A percentile compares a stretch with the other conserved stretches of the same genome.
These are phyloP conservation scores for Lachnellula suecica DNA, from an alignment of 2,329 filamentous ascomycete genomes.

Conservation along the genomic window DNA sequence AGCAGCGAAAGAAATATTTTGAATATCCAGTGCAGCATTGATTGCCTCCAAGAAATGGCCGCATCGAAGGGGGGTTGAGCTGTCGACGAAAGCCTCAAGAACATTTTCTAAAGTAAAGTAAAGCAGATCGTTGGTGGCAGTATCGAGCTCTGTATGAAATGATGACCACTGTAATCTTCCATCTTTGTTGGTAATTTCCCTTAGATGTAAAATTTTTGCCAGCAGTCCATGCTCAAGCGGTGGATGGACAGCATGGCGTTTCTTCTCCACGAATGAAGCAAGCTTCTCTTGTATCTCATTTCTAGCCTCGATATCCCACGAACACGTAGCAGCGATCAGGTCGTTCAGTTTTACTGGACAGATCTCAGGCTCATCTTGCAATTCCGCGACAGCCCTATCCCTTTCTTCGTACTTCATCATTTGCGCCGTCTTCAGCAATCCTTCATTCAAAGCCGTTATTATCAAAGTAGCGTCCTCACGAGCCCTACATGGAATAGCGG, in stretches of 20 bases:
- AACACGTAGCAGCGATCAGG: neutral
- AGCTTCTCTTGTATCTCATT: neutral
- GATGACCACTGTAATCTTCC: no score
- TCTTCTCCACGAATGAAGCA: neutral
- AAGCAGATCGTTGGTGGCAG: neutral
- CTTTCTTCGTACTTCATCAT: conserved; percentile 6
- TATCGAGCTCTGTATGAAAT: no score
- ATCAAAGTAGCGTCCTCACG: neutral
- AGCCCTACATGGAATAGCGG: neutral
- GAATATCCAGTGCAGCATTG: neutral
- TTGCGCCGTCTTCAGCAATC: conserved; percentile 1
- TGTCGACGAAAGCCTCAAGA: conserved; percentile 6
- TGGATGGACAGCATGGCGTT: neutral
- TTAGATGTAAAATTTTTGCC: conserved; percentile 8
- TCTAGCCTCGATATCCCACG: neutral
- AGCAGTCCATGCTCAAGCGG: neutral
- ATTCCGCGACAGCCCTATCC: neutral
- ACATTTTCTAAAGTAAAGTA: neutral
- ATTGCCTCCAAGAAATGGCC: neutral
- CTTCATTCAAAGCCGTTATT: neutral
- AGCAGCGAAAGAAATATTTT: neutral
- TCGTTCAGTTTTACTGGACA: neutral
- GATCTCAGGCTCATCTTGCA: conserved; percentile 2
- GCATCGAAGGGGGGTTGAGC: conserved; percentile 2
- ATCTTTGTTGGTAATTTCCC: no score